Conservation (phyloP, 2,329 filamentous ascomycete species). For the Cercospora sp. region DNA sequence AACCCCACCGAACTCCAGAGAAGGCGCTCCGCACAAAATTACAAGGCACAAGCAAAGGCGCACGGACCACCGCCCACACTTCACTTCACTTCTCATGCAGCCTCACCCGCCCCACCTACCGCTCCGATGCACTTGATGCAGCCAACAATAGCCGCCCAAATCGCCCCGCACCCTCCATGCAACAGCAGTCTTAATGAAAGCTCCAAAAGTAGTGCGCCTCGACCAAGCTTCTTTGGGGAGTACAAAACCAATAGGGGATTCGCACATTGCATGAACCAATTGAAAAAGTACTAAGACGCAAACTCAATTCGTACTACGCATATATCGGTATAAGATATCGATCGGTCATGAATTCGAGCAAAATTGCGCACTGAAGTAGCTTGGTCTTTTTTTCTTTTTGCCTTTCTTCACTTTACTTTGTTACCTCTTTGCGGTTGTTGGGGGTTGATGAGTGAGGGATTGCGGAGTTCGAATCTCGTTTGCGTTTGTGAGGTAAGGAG, state of each 20-base stretch:
- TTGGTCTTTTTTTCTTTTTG: background rate
- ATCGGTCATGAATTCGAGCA: background rate
- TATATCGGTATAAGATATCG: background rate
- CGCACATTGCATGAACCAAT: background rate
- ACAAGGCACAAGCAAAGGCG: background rate
- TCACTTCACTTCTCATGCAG: conserved; percentile 1
- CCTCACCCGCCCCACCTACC: background rate
- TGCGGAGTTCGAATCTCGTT: background rate
- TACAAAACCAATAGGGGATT: background rate
- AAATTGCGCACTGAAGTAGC: background rate
- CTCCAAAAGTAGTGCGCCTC: background rate
- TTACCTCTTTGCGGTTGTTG: background rate
- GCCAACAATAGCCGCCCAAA: background rate
- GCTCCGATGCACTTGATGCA: background rate
- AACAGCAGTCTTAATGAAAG: background rate
- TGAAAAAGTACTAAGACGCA: background rate
- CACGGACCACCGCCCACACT: background rate
- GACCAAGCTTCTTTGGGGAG: background rate
- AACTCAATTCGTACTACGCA: background rate
- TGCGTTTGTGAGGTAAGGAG: background rate
- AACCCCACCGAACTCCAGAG: background rate
- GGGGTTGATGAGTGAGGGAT: background rate
- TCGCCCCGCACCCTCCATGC: background rate
- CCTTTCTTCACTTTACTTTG: background rate
- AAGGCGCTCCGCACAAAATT: background rate